phyloP scores from a whole-genome alignment of 2,329 filamentous ascomycete species.

The Fusarium musae region DNA sequence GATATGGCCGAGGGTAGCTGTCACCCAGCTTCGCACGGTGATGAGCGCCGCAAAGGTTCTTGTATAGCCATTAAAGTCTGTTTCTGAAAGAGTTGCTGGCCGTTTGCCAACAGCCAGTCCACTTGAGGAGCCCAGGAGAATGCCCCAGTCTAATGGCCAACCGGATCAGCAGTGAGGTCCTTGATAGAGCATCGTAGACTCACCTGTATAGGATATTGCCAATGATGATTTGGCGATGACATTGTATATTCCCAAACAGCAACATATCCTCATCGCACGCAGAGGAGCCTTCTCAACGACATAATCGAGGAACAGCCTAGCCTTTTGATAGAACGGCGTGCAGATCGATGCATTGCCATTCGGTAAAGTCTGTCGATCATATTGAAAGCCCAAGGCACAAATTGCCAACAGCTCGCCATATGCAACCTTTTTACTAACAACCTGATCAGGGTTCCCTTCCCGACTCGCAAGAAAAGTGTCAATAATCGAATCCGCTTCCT shows the following conservation, averaged over 20 bases:
- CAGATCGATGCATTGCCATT: background rate
- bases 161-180: too few relatives aligned
- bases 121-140: background rate
- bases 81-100: fast-evolving
- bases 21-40: background rate
- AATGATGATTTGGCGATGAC: background rate
- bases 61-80: fast-evolving
- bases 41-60: background rate
- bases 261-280: background rate
- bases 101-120: fast-evolving
- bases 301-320: background rate
- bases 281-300: background rate
- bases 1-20: background rate
- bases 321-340: background rate
- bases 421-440: fast-evolving
- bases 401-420: background rate
- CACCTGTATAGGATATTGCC: background rate
- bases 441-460: fast-evolving
- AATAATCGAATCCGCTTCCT: fast-evolving
- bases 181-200: too few relatives aligned
- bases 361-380: background rate
- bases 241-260: background rate
- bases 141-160: background rate
- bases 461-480: background rate
- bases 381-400: background rate